Base-by-base conservation (phyloP, 139 green algal genomes). In the Choricystis sp. region DNA sequence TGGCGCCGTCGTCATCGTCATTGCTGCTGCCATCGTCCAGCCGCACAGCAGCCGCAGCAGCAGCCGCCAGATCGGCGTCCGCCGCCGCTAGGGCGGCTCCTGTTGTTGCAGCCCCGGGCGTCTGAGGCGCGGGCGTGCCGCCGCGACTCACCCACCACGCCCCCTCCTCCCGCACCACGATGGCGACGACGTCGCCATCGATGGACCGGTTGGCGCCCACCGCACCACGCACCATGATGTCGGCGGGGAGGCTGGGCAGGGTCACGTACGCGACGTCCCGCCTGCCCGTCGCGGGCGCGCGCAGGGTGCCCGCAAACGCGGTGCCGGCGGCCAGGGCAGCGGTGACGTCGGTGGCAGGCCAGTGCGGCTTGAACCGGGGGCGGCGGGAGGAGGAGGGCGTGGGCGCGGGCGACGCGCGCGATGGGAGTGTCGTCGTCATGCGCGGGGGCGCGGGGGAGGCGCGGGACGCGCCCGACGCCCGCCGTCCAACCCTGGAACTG, bases 161-260 rank as follows among this genome's bases (percentile, higher is more conserved):
- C 2, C 55, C 25, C 22, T 72, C 63, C 2, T 80, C 73, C 61
- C 87, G 63, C 9, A 94, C 31, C 49, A 68, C 31, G 29, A 95
- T 61, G 2, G 73, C 81, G 55, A 95, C 89, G 63, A 83, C 76
- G 69, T 96, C 89, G 0, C 88, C 87, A 26, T 94, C 86, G 1
- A 96, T 59, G 23, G 78, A 70, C 29, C 84, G 65, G 52, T 85
- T 89, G 60, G 90, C 85, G 9, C 26, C 31, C 56, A 65, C 66
- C 0, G 57, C 1, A 1, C 73, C 78, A 19, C 64, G 24, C 56
- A 72, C 79, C 30, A 87, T 64, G 5, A 89, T 30, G 68, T 94
- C 85, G 14, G 76, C 69, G 2, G 70, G 73, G 58, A 91, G 69
- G 31, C 83, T 81, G 1, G 72, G 60, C 25, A 94, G 19, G 0